Conservation (phyloP, 176 grass and related monocot species). For the Chloris gayana region DNA sequence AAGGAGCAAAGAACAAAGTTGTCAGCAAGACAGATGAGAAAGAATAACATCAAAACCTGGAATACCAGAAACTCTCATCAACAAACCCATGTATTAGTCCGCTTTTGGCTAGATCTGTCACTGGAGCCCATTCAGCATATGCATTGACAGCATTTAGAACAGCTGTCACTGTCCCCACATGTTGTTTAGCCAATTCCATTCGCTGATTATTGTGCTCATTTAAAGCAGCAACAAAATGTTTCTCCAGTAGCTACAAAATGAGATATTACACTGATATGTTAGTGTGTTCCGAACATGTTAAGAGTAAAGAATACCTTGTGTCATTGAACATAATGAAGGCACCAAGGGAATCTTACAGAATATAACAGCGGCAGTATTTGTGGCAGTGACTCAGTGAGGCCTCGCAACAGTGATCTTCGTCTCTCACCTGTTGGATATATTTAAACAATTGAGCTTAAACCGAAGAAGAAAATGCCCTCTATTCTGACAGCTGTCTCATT, state of each 20-base stretch:
- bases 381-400: slow-evolving; percentile 83
- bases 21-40: slow-evolving; percentile 24
- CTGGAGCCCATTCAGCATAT: slow-evolving; percentile 96
- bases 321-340: slow-evolving; percentile 25
- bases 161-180: slow-evolving; percentile 76
- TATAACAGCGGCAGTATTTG: slow-evolving; percentile 90
- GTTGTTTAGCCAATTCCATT: slow-evolving; percentile 79
- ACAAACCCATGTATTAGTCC: slow-evolving; percentile 91
- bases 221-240: slow-evolving; percentile 89
- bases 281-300: slow-evolving; percentile 20
- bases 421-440: slow-evolving; percentile 71
- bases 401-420: slow-evolving; percentile 76
- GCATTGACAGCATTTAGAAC: slow-evolving; percentile 94
- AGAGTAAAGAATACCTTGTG: not conserved
- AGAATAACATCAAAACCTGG: slow-evolving; percentile 2
- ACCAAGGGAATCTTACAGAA: slow-evolving; percentile 65
- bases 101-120: slow-evolving; percentile 90
- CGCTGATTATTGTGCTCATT: slow-evolving; percentile 68
- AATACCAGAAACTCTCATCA: slow-evolving; percentile 19
- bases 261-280: slow-evolving; percentile 31
- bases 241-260: slow-evolving; percentile 81
- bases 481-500: slow-evolving; percentile 3
- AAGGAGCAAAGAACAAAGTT: slow-evolving; percentile 25
- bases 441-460: slow-evolving; percentile 20
- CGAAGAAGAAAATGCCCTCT: slow-evolving; percentile 9